These are phyloP conservation scores for Aspergillus proliferans DNA, from an alignment of 2,329 filamentous ascomycete genomes.

Conservation along the genomic window DNA sequence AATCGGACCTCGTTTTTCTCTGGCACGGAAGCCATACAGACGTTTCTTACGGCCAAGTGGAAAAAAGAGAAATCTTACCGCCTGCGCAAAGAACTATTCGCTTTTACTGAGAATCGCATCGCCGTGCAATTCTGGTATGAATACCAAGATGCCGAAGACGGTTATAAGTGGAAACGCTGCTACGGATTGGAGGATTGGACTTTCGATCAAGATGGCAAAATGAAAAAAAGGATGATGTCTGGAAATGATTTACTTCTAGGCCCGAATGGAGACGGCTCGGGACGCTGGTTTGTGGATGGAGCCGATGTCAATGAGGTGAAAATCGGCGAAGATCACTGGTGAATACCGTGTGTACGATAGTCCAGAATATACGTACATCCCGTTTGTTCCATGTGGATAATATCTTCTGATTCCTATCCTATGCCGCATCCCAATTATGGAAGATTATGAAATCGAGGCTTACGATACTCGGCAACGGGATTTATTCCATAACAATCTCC, in stretches of 20 bases:
- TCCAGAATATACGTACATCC: too few relatives aligned
- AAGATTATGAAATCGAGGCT: too few relatives aligned
- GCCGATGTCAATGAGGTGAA: slow-evolving; percentile 35
- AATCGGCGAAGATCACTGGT: slow-evolving; percentile 34
- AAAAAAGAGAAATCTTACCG: slow-evolving; percentile 63
- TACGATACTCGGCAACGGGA: too few relatives aligned
- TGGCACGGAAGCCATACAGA: slow-evolving; percentile 62
- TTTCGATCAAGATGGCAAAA: slow-evolving; percentile 40
- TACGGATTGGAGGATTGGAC: slow-evolving; percentile 63
- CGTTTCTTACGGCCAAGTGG: slow-evolving; percentile 70
- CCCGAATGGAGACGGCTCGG: slow-evolving; percentile 35
- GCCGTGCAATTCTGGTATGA: slow-evolving; percentile 92
- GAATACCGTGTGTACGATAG: background rate
- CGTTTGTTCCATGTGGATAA: background rate
- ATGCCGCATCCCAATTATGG: too few relatives aligned
- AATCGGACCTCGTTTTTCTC: slow-evolving; percentile 66
- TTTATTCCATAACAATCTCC: too few relatives aligned
- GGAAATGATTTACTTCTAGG: slow-evolving; percentile 42
- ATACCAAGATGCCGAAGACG: slow-evolving; percentile 61
- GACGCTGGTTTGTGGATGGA: slow-evolving; percentile 41
- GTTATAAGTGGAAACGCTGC: slow-evolving; percentile 70
- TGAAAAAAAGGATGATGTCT: slow-evolving; percentile 45
- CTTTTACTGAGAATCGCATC: slow-evolving; percentile 68
- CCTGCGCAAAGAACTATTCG: slow-evolving; percentile 77
- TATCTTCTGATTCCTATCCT: too few relatives aligned